Conservation (phyloP, 441 rosid species). For the Gossypium aridum region DNA sequence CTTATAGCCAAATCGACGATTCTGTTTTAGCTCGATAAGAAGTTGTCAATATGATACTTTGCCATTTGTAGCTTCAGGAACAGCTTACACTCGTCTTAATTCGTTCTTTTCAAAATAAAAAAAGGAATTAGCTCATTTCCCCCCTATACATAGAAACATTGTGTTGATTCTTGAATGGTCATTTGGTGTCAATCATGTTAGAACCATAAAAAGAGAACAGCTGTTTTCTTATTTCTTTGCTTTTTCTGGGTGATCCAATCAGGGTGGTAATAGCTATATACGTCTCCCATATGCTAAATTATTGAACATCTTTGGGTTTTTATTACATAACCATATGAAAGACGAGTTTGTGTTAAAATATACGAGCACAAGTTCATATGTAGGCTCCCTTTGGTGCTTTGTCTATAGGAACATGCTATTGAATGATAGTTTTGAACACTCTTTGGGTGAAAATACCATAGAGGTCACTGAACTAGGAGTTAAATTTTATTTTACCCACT, state of each 20-base stretch:
- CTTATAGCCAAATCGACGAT: not conserved
- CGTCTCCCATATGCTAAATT: not conserved
- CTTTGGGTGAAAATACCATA: too few relatives aligned
- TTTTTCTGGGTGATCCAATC: too few relatives aligned
- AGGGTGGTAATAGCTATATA: not conserved
- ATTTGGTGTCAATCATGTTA: not conserved
- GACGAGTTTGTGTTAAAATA: not conserved
- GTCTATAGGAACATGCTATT: not conserved
- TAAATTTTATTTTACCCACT: too few relatives aligned
- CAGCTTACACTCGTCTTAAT: not conserved
- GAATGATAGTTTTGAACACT: too few relatives aligned
- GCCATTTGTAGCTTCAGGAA: not conserved
- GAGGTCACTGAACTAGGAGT: too few relatives aligned
- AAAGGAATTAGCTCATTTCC: not conserved
- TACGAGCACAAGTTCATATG: too few relatives aligned
- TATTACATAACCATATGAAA: not conserved
- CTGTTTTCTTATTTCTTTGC: not conserved
- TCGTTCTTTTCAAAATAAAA: not conserved
- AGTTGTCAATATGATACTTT: slow-evolving; percentile 10
- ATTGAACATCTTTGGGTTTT: not conserved
- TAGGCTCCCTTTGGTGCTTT: too few relatives aligned
- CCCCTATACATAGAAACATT: not conserved
- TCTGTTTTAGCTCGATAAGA: slow-evolving; percentile 10
- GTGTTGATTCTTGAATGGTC: not conserved
- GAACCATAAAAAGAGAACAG: not conserved